Base-by-base conservation (phyloP, 208 protist species). In the Leptomonas pyrrhocoris region DNA sequence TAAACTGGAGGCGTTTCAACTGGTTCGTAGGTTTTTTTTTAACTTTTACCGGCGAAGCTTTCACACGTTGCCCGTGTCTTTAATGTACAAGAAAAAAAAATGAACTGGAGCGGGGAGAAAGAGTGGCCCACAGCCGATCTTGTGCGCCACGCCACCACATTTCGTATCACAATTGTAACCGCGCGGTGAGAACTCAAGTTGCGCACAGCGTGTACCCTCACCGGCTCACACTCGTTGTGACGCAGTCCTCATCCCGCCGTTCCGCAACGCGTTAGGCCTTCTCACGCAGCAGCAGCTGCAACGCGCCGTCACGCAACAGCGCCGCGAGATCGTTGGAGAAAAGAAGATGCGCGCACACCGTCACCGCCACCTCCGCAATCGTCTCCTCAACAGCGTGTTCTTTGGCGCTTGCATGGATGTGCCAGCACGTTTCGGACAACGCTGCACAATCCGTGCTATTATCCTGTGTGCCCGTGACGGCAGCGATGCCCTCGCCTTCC, bases 291-390 rank as follows among this genome's bases (percentile, higher is more conserved):
- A 69, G 51, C 6, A 27, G 16, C 40, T 36, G 11, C 38, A 69
- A 23, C 4, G 63, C 63, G 40, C 21, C 51, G 1, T 36, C 23
- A 5, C 27, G 23, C 7, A 69, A 23, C 23, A 59, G 19, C 8
- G 19, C 2, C 5, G 38, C 63, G 1, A 69, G 49, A 0, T 49
- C 51, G 23, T 25, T n/a, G 0, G 63, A 57, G 16, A 69, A 69
- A 3, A 69, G 50, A 1, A 69, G 51, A 25, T 69, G 63, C 11
- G 51, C 51, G 25, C 46, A 57, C 28, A 59, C 53, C 9, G 63
- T 51, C 6, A 69, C n/a, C 36, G 59, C 50, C 0, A 69, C 63
- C 21, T 69, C 63, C 18, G 34, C n/a, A 18, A 69, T 23, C 46
- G 63, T 69, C 3, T 46, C 31, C 21, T 8, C 48, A 2, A 48